Conservation (phyloP, 129 eudicot genomes). For the Calendula officinalis region DNA sequence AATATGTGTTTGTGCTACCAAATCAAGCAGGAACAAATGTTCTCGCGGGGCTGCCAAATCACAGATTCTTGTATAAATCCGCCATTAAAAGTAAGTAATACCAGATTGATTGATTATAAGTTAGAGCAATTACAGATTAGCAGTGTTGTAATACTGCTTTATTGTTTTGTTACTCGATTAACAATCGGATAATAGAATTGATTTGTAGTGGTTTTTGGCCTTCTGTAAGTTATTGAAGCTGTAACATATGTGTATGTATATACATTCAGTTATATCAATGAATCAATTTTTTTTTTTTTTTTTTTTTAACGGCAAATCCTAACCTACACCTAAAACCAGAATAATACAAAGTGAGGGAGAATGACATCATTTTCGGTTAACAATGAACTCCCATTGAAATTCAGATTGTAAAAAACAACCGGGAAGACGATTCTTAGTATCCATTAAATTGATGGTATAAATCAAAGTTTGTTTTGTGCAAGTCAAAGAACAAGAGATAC, state of each 20-base stretch:
- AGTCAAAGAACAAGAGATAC: constrained; percentile 20
- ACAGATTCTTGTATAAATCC: constrained; percentile 75
- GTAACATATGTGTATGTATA: neutral
- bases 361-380: no score
- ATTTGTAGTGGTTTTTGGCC: neutral
- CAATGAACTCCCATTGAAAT: no score
- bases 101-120: neutral
- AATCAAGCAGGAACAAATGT: constrained; percentile 64
- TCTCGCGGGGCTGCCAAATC: constrained; percentile 84
- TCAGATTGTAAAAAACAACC: no score
- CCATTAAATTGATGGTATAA: no score
- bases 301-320: no score
- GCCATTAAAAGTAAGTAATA: constrained; percentile 3
- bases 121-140: constrained; percentile 18
- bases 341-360: no score
- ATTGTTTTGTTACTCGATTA: constrained; percentile 33
- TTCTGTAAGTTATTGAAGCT: constrained; percentile 6
- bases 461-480: no score
- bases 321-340: no score
- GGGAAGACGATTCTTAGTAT: no score
- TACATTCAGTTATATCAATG: no score
- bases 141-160: constrained; percentile 7
- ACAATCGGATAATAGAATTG: constrained; percentile 18
- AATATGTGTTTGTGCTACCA: constrained; percentile 76
- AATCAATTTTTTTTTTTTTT: no score